Conservation (phyloP, 2,329 filamentous ascomycete genomes). For the Chalaropsis thielavioides region DNA sequence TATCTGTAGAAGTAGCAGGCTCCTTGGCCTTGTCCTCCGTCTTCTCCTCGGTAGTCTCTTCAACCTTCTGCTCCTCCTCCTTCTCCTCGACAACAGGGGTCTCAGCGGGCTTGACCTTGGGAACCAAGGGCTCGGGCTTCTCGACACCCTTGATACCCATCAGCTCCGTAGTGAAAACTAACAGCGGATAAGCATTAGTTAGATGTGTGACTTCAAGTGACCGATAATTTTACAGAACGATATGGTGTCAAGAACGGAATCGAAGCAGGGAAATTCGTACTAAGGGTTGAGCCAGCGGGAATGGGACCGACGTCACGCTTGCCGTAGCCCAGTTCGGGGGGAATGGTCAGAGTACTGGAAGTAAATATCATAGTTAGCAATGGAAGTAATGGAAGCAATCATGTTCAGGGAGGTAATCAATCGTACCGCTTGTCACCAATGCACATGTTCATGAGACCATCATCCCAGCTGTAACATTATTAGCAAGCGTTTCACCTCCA, state of each 20-base stretch:
- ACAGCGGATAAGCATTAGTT: constrained; percentile 16
- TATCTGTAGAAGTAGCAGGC: constrained; percentile 6
- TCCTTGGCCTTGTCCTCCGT: constrained; percentile 14
- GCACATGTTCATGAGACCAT: constrained; percentile 86
- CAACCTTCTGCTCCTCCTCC: constrained; percentile 21
- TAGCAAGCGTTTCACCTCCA: constrained; percentile 19
- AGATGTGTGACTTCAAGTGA: not conserved
- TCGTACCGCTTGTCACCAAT: constrained; percentile 69
- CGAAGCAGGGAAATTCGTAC: constrained; percentile 31
- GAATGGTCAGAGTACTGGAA: constrained; percentile 63
- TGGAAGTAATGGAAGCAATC: not conserved
- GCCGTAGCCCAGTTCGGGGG: constrained; percentile 76
- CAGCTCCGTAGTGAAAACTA: constrained; percentile 85
- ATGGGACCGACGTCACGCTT: constrained; percentile 64
- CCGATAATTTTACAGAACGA: not conserved
- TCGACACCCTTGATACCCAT: constrained; percentile 65
- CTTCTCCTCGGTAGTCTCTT: constrained; percentile 6
- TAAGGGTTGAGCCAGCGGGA: constrained; percentile 61
- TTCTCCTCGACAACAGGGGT: constrained; percentile 21
- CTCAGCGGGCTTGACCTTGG: constrained; percentile 26
- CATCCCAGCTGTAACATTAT: constrained; percentile 53
- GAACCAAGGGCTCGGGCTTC: constrained; percentile 32
- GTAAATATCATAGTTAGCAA: constrained; percentile 18
- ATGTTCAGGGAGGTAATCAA: not conserved
- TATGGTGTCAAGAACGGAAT: not conserved